Base-by-base conservation (phyloP, 2,329 filamentous ascomycete species). In the Amauroascus niger region DNA sequence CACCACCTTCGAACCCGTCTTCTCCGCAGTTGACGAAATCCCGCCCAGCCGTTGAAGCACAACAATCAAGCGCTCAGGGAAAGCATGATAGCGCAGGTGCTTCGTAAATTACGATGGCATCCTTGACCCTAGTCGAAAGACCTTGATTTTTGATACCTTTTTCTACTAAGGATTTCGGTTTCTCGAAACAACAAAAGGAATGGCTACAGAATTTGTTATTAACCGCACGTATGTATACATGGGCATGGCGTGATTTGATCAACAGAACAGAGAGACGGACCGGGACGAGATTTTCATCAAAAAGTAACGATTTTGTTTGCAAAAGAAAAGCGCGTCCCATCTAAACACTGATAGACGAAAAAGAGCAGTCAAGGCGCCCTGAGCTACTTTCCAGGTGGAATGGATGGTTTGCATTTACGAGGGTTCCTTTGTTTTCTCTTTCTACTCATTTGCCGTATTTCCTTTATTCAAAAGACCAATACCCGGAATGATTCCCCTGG, bases 21-120 rank as follows among this genome's bases (percentile, higher is more conserved):
- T 76, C 74, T 30, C 74, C 74, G 52, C 65, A 70, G 54, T 65
- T 71, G 53, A 69, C 69, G 54, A 76, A 76, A 62, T 69, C 71
- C 45, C 72, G 72, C 63, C 73, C 72, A 51, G 68, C 67, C 49
- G 65, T 67, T 58, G 70, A 33, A 43, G 37, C 24, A 33, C 49
- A 40, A 37, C 69, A 71, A 65, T 64, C 66, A 56, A 67, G 43
- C 40, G 8, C 57, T n/a, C 44, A 46, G 46, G 49, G 30, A 37
- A 55, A 55, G 45, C 50, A 55, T 13, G 39, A 54, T 44, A 41
- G 41, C 26, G 47, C 46, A 50, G 46, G 33, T 50, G 52, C 46
- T 32, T 44, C 37, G 22, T 49, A 37, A 55, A 26, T 20, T 28
- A 37, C 20, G 28, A n/a, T 41, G 9, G 7, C 30, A 45, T 39